Evolutionary conservation across 2,329 filamentous ascomycete genomes (phyloP).

Genomic region (Endoconidiophora polonica): DNA sequence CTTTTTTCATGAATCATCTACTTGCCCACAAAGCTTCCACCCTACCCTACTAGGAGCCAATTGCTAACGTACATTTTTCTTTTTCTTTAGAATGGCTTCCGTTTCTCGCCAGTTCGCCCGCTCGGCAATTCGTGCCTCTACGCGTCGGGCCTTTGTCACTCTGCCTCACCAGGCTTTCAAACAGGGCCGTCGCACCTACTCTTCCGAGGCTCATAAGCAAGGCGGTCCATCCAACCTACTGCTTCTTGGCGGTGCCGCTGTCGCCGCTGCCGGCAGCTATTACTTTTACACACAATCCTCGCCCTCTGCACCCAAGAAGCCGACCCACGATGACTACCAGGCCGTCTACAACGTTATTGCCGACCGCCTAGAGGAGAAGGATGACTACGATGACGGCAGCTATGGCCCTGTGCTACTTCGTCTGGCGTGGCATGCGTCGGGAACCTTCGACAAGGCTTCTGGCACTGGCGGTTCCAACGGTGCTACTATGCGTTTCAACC

Average conservation of each 20-base stretch:
- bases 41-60: background rate
- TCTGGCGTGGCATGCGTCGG: slow-evolving; percentile 85
- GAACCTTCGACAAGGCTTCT: slow-evolving; percentile 80
- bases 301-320: slow-evolving; percentile 37
- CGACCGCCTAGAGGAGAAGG: slow-evolving; percentile 63
- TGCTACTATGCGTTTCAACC: slow-evolving; percentile 88
- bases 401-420: slow-evolving; percentile 84
- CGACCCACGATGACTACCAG: slow-evolving; percentile 80
- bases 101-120: slow-evolving; percentile 39
- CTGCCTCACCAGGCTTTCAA: slow-evolving; percentile 50
- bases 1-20: no score
- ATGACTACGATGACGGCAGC: slow-evolving; percentile 91
- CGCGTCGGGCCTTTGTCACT: slow-evolving; percentile 39
- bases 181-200: slow-evolving; percentile 62
- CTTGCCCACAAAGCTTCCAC: background rate
- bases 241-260: slow-evolving; percentile 42
- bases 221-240: slow-evolving; percentile 30
- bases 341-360: slow-evolving; percentile 86
- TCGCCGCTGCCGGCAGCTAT: slow-evolving; percentile 45
- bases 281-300: slow-evolving; percentile 46
- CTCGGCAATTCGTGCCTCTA: slow-evolving; percentile 40
- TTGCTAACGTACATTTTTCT: slow-evolving; percentile 1
- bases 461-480: slow-evolving; percentile 88
- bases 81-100: slow-evolving; percentile 19
- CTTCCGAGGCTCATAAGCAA: slow-evolving; percentile 45